Evolutionary conservation across 2,329 filamentous ascomycete genomes (phyloP).

Genomic region (Paraphoma sp.): DNA sequence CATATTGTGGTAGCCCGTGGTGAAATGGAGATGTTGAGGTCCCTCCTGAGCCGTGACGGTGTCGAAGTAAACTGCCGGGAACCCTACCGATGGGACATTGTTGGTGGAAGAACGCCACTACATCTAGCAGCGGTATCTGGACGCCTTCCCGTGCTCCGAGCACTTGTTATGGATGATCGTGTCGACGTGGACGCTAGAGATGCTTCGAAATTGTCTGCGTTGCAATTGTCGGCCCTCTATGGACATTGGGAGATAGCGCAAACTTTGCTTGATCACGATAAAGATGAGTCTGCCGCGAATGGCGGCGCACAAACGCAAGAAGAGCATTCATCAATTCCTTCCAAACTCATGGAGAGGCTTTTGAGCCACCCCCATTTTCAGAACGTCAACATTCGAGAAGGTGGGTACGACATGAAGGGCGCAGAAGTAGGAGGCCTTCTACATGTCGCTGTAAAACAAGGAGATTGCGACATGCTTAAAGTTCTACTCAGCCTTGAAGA

Average conservation of each 20-base stretch:
- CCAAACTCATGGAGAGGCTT: background rate
- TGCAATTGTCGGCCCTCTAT: background rate
- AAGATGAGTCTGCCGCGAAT: background rate
- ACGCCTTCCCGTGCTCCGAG: background rate
- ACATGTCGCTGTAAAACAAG: background rate
- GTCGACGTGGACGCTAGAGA: background rate
- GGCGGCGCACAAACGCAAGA: background rate
- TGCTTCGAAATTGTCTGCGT: background rate
- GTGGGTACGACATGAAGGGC: no score
- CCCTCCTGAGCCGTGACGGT: background rate
- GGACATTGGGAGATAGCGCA: background rate
- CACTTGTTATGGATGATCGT: background rate
- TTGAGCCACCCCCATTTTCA: background rate
- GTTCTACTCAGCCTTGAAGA: background rate
- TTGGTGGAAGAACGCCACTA: background rate
- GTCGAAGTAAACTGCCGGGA: background rate
- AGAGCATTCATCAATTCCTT: background rate
- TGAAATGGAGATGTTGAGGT: background rate
- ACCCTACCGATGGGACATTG: no score
- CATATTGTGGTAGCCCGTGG: no score
- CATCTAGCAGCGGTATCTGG: background rate
- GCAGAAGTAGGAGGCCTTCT: conserved; percentile 1
- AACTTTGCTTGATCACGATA: background rate
- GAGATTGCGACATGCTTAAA: conserved; percentile 1
- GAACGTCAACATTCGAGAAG: background rate